Base-by-base conservation (phyloP, 306 rosid species). In the Lupinus albus region DNA sequence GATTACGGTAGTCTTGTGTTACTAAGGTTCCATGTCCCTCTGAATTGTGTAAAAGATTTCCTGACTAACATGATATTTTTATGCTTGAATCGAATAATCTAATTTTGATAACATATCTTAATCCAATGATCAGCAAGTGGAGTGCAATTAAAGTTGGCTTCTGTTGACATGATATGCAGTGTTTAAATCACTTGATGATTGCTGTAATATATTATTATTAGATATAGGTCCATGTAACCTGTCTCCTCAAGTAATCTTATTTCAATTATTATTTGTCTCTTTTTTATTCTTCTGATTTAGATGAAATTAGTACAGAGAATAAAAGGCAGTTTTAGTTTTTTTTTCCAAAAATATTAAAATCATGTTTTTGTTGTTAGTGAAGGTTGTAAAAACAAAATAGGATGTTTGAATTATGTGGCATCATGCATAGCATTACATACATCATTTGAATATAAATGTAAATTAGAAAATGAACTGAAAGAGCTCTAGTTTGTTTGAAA, bases 271-370 rank as follows among this genome's bases (percentile, higher is more conserved):
- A 15, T 20, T 39, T 39, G 8, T 36, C 11, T 7, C 45, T 39
- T 49, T 33, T 16, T n/a, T n/a, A n/a, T n/a, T n/a, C n/a, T n/a
- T 48, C 8, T 65, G 32, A 5, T 65, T 65, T 65, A 46, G 8
- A 9, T 4, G 14, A 52, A 14, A 46, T 39, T 6, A 17, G 9
- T 15, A 7, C 3, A 3, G 4, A 62, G 10, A n/a, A 20, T 7
- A 12, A 2, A 45, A n/a, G 14, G 16, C 41, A 17, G 32, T 8
- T 32, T 33, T 15, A 12, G 1, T 49, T 11, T 33, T 50, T 11
- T 39, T 8, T 11, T 39, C 7, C 11, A n/a, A 2, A n/a, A 36
- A 0, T 11, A 36, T 17, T 36, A 5, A 8, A 11, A 11, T 25
- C 15, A 8, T 54, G 10, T 54, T 25, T 25, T 25, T 25, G 30